Conservation (phyloP, 805 yeast species). For the Kodamaea jinghongensis region DNA sequence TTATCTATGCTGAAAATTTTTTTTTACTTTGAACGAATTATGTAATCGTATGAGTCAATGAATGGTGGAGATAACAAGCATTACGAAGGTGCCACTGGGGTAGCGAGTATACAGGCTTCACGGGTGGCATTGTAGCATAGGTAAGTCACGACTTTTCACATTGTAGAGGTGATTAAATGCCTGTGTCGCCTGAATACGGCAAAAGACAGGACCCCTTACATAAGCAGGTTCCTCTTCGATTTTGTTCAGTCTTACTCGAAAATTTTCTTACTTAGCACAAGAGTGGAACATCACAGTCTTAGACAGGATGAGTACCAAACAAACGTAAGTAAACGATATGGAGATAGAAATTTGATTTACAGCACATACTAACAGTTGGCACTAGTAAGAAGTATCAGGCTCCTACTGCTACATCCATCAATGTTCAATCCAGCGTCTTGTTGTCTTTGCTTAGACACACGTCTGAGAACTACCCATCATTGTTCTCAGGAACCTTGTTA, state of each 20-base stretch:
- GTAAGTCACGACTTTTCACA: too few species aligned
- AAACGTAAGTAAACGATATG: conserved; percentile 7
- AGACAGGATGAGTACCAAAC: conserved; percentile 10
- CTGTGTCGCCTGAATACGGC: too few species aligned
- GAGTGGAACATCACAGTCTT: not conserved
- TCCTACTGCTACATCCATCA: conserved; percentile 41
- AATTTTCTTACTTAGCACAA: conserved; percentile 8
- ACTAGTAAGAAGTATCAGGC: conserved; percentile 22
- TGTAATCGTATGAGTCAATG: conserved; percentile 3
- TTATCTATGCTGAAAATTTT: conserved; percentile 5
- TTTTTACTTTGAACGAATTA: conserved; percentile 4
- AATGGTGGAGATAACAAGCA: not conserved
- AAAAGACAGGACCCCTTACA: too few species aligned
- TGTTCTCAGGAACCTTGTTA: conserved; percentile 67
- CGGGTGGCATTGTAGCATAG: too few species aligned
- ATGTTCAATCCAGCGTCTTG: conserved; percentile 51
- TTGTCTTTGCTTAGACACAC: conserved; percentile 66
- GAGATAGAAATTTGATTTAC: too few species aligned
- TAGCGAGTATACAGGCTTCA: too few species aligned
- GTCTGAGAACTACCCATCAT: conserved; percentile 57
- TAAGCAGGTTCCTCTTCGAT: not conserved
- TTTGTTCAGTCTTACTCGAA: conserved; percentile 3
- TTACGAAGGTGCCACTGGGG: too few species aligned
- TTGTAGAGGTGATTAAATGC: too few species aligned
- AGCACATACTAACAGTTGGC: conserved; percentile 1